A percentile compares a stretch with the other conserved stretches of the same genome.
These are phyloP conservation scores for Talaromyces islandicus DNA, from an alignment of 2,329 filamentous ascomycete species.

Conservation along the genomic window DNA sequence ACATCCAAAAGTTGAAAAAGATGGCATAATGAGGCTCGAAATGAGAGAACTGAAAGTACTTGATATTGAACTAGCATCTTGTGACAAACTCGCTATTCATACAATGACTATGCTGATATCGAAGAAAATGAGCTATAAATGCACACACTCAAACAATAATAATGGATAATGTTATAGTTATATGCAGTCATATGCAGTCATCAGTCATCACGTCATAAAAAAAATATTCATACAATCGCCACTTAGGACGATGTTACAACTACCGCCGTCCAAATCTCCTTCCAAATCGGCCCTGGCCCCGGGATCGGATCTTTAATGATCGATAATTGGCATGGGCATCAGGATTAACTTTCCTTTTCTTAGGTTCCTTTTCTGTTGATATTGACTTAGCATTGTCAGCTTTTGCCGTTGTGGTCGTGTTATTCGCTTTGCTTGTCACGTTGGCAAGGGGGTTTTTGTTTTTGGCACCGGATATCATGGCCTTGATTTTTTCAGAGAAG, in stretches of 20 bases:
- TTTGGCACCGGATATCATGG: conserved; percentile 23
- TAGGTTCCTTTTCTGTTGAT: conserved; percentile 18
- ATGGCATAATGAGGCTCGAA: neutral
- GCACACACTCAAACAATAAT: neutral
- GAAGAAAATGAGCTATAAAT: neutral
- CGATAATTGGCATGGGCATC: conserved; percentile 45
- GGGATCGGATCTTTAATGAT: conserved; percentile 41
- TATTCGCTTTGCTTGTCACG: conserved; percentile 4
- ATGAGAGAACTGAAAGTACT: neutral
- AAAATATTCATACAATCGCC: neutral
- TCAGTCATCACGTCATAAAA: neutral
- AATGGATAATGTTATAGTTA: neutral
- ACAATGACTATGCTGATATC: neutral
- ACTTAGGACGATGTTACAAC: neutral
- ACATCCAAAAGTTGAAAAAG: neutral
- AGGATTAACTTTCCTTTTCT: conserved; percentile 36
- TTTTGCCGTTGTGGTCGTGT: neutral
- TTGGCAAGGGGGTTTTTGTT: conserved; percentile 15
- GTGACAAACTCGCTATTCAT: neutral
- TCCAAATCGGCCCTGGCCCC: conserved; percentile 32
- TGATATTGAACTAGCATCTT: neutral
- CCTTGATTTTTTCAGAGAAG: conserved; percentile 32
- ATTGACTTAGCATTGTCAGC: neutral
- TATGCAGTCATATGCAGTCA: neutral
- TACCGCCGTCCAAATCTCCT: conserved; percentile 18